Evolutionary conservation across 2,329 filamentous ascomycete genomes (phyloP), one percentile per base, ranked within the genome.

Genomic region (Epichloe sibirici): DNA sequence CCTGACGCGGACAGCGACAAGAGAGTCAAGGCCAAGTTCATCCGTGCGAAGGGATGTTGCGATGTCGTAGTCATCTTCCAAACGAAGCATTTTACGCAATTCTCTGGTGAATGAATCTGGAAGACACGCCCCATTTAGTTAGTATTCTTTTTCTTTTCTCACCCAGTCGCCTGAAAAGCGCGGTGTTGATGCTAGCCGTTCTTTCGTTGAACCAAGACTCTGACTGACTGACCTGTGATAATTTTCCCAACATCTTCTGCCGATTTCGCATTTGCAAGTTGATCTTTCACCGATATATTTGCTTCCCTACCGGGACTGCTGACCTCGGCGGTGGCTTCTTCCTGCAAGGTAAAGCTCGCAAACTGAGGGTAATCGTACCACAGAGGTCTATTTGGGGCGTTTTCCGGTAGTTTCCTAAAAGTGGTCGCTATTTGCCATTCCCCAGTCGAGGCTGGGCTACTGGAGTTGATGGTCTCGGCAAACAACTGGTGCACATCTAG

Each of bases 1-100:
- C 2, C 75, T 68, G 2, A 73, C 70, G 65, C 63, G 62, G 0
- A 66, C 63, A n/a, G 65, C 65, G 0, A 66, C 55, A 8, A 69
- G 53, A 0, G 64, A 64, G 49, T 68, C 66, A 7, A 66, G 55
- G 1, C 64, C 65, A 2, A 66, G 51, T 5, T 65, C 47, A 39
- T 35, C 34, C 6, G 23, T 49, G 12, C 45, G 45, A 25, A 31
- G 11, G 13, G 28, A 31, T 15, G 44, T 34, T 9, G 5, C 12
- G 8, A 45, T 17, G 8, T 45, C 44, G n/a, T 15, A 23, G n/a
- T 28, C 44, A 25, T 45, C 44, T 9, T 28, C 44, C 6, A 45
- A 5, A 25, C 44, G 44, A 45, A 45, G 44, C 2, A 45, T 34
- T 45, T 45, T 34, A 31, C 44, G 28, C 44, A 45, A 34, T 45